Evolutionary conservation across 495 filamentous ascomycete genomes (phyloP), one percentile per base, ranked within the genome.

Genomic region (Aspergillus haitiensis): DNA sequence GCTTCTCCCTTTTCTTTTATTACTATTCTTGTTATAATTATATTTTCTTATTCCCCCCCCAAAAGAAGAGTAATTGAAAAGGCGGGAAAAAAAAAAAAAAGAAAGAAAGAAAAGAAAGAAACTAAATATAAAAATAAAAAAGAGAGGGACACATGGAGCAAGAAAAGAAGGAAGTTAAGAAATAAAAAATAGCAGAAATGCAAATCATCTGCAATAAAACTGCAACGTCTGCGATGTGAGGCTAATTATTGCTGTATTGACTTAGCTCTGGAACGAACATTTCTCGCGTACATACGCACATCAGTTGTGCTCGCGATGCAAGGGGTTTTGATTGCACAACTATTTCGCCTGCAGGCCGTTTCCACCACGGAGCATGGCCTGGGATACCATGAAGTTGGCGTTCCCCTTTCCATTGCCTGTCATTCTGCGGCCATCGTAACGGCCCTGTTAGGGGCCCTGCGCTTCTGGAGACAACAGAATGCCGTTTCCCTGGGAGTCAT

Each of bases 231-330:
- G 45, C 6, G 16, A 9, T 47, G 15, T 52, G 16, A 31, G 37
- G 32, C 40, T 48, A 59, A 35, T 18, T 42, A 60, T 27, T 18
- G 32, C 31, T 35, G 2, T 18, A 34, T 34, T 39, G 8, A 10
- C 37, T 15, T 47, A 93, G 91, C 90, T 33, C 79, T 91, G 31
- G 88, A 94, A 72, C 78, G 89, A 58, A 94, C 89, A 36, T 93
- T 88, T 68, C 84, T 93, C 46, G 85, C 80, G 51, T 93, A 92
- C 72, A 78, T 91, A 44, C 86, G 89, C 52, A 92, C 89, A 7
- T 89, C 88, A 0, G 70, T 88, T 27, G 75, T 83, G 7, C 74
- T 93, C 21, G 82, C 88, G 6, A 86, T 92, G 72, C 75, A 86
- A 52, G 84, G 86, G 45, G 82, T 86, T 6, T 64, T 86, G 27